Evolutionary conservation across 2,329 filamentous ascomycete genomes (phyloP).

Genomic region (Nothophoma quercina): DNA sequence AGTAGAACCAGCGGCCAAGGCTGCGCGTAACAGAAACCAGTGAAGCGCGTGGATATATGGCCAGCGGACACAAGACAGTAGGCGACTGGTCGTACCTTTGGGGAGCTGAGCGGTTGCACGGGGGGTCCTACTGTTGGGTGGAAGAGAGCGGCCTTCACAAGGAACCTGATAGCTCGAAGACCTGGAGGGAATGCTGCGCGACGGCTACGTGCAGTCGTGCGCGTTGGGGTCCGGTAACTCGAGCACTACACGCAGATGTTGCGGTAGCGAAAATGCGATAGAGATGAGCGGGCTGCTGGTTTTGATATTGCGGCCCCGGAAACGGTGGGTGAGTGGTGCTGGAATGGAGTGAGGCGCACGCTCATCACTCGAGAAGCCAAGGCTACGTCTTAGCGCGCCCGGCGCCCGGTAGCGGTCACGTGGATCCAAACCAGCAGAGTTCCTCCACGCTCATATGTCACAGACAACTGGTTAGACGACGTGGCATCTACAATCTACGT

Average conservation of each 20-base stretch:
- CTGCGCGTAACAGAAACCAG: conserved; percentile 37
- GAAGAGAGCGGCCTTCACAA: conserved; percentile 25
- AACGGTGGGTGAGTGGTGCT: conserved; percentile 28
- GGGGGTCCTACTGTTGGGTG: conserved; percentile 27
- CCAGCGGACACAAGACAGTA: conserved; percentile 32
- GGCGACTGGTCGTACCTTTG: conserved; percentile 40
- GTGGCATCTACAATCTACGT: background rate
- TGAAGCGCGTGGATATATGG: conserved; percentile 24
- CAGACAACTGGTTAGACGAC: no score
- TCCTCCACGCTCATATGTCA: no score
- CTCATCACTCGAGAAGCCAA: conserved; percentile 15
- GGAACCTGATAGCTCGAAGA: conserved; percentile 30
- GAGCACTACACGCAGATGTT: conserved; percentile 24
- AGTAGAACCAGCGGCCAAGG: conserved; percentile 34
- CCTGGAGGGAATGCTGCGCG: conserved; percentile 23
- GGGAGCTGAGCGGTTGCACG: conserved; percentile 23
- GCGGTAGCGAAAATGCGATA: conserved; percentile 24
- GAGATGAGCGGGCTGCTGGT: conserved; percentile 28
- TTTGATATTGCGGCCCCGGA: conserved; percentile 29
- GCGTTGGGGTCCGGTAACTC: conserved; percentile 9
- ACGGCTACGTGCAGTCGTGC: conserved; percentile 20
- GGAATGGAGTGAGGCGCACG: conserved; percentile 22
- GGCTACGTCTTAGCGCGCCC: conserved; percentile 13
- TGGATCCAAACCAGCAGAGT: conserved; percentile 1
- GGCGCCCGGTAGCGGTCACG: no score